Evolutionary conservation across 2,329 filamentous ascomycete genomes (phyloP).

Genomic region (Neurospora sp.): DNA sequence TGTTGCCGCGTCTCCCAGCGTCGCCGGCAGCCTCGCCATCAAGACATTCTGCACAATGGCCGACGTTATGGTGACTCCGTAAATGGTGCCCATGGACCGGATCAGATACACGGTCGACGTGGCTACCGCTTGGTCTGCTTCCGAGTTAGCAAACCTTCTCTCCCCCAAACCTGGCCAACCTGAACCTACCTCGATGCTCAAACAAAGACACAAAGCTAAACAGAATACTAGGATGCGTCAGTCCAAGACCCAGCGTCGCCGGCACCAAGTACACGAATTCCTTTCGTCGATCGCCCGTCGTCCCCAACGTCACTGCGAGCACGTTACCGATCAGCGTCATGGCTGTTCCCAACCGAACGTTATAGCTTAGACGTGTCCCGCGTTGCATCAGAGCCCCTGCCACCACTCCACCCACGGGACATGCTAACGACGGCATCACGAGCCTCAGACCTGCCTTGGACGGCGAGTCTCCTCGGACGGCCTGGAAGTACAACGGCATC

Average conservation of each 20-base stretch:
- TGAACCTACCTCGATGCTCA: constrained; percentile 46
- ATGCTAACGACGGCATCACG: constrained; percentile 49
- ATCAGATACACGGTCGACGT: constrained; percentile 54
- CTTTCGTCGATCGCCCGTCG: constrained; percentile 38
- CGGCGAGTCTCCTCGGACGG: constrained; percentile 51
- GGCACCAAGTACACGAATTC: constrained; percentile 46
- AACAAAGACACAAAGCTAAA: constrained; percentile 54
- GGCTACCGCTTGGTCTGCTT: constrained; percentile 48
- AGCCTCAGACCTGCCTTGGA: constrained; percentile 54
- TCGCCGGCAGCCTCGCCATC: constrained; percentile 38
- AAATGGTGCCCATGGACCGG: constrained; percentile 51
- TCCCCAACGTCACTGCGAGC: constrained; percentile 36
- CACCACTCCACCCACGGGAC: constrained; percentile 42
- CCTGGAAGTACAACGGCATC: constrained; percentile 59
- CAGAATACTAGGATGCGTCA: constrained; percentile 46
- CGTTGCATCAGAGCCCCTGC: constrained; percentile 48
- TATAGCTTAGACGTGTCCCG: constrained; percentile 37
- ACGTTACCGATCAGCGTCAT: constrained; percentile 43
- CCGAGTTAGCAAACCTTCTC: not conserved
- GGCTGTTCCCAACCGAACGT: constrained; percentile 41
- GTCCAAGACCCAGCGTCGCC: constrained; percentile 47
- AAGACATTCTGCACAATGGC: constrained; percentile 52
- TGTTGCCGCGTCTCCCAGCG: constrained; percentile 31
- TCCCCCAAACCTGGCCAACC: constrained; percentile 9
- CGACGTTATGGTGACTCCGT: constrained; percentile 52